Base-by-base conservation (phyloP, 768 basidiomycete species). In the Trichaptum fuscoviolaceum region DNA sequence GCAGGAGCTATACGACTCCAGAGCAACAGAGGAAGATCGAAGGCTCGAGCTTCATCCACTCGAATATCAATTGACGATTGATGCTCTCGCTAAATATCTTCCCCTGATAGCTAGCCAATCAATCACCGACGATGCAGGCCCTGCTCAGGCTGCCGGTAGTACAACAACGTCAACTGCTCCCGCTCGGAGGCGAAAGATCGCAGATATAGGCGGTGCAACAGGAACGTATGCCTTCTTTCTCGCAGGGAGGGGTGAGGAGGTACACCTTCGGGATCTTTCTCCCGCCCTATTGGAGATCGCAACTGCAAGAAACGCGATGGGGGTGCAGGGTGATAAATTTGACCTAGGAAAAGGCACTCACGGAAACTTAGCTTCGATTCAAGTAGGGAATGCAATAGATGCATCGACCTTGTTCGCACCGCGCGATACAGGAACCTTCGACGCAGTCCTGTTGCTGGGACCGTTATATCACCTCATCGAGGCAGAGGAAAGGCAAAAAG, bases 381-480 rank as follows among this genome's bases (percentile, higher is more conserved):
- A 20, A 58, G 52, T 27, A 30, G 63, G 63, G 17, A 35, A 36
- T 27, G 66, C 58, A 12, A 9, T 65, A 20, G 30, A 59, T 42
- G 24, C 57, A 20, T 52, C 36, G 17, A 23, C 30, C 35, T n/a
- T 60, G 58, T 36, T 70, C 36, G 26, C 58, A 23, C 27, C 24
- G 17, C 30, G 23, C 30, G 71, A 70, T 25, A 35, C 58, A 27
- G 67, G 59, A 7, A 68, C 61, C 34, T 71, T 70, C 63, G 71
- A 71, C 63, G 69, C 66, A 7, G 71, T 71, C 30, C 68, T 71
- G 63, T 67, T 71, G 52, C 68, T 71, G 10, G 71, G 71, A 0
- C 71, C 71, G 18, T 52, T 70, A 20, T 71, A 71, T 65, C 71
- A 71, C 52, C 66, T 69, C 63, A 68, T 68, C 57, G 59, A 67